A percentile compares a stretch with the other conserved stretches of the same genome.
These are phyloP conservation scores for Pleurotus ostreatus DNA, from an alignment of 768 basidiomycete species.

Conservation along the genomic window DNA sequence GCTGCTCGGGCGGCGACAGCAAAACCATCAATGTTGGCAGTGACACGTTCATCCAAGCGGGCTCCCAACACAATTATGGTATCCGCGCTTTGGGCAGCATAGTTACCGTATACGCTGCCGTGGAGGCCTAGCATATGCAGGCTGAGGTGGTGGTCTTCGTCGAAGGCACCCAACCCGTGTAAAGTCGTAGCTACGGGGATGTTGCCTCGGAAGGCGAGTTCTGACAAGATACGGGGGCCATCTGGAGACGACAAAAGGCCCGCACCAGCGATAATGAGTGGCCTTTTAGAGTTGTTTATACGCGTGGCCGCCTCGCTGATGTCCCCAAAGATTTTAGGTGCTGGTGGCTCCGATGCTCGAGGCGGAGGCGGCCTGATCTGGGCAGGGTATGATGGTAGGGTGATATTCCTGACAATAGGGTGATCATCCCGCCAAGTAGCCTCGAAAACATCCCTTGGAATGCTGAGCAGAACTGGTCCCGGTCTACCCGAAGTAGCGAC, in stretches of 20 bases:
- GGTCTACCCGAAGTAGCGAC: conserved; percentile 97
- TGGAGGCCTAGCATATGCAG: conserved; percentile 99
- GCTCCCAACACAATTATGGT: conserved; percentile 96
- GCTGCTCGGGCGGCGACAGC: conserved; percentile 89
- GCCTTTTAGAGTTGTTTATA: conserved; percentile 89
- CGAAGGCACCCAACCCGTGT: conserved; percentile 93
- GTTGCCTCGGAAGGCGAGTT: conserved; percentile 79
- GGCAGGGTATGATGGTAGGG: no score
- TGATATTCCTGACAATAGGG: conserved; percentile 49
- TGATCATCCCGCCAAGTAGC: conserved; percentile 80
- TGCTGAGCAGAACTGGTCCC: conserved; percentile 95
- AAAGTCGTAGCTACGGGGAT: conserved; percentile 97
- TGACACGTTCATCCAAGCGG: conserved; percentile 97
- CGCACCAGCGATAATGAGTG: conserved; percentile 92
- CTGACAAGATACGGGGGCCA: conserved; percentile 76
- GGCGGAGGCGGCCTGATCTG: conserved; percentile 45
- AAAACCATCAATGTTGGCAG: conserved; percentile 83
- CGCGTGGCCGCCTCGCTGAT: conserved; percentile 82
- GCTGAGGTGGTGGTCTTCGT: conserved; percentile 81
- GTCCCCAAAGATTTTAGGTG: conserved; percentile 53
- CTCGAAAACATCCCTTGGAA: conserved; percentile 98
- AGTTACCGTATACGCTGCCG: conserved; percentile 93
- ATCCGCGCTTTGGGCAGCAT: conserved; percentile 96
- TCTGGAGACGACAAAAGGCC: conserved; percentile 79
- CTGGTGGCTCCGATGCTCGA: conserved; percentile 15